A percentile compares a stretch with the other conserved stretches of the same genome.
Conservation (phyloP, 495 filamentous ascomycete genomes). For the Trichocladium antarcticum region DNA sequence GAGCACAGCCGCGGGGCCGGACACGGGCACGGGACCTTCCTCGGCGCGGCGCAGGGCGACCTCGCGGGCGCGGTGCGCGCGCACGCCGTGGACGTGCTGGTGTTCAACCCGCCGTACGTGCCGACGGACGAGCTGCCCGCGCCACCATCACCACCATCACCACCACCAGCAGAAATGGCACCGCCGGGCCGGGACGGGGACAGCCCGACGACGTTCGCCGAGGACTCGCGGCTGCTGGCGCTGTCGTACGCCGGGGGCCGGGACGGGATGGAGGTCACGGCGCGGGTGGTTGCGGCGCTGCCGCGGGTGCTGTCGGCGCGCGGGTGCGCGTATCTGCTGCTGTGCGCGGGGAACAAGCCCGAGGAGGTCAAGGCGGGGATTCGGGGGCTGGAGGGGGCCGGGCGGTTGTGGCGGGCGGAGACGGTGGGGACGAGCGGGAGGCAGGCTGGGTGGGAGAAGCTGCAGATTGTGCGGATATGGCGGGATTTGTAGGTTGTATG, state of each 20-base stretch:
- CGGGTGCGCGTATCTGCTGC: slow-evolving; percentile 78
- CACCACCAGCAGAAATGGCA: too few species aligned
- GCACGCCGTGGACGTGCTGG: slow-evolving; percentile 60
- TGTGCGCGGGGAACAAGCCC: slow-evolving; percentile 80
- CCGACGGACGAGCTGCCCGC: slow-evolving; percentile 60
- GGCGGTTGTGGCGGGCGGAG: slow-evolving; percentile 48
- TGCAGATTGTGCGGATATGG: slow-evolving; percentile 75
- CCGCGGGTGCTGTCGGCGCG: slow-evolving; percentile 49
- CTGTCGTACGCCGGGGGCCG: slow-evolving; percentile 78
- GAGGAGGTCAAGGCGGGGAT: slow-evolving; percentile 61
- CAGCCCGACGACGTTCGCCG: slow-evolving; percentile 47
- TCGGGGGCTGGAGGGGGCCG: slow-evolving; percentile 31
- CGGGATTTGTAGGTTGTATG: slow-evolving; percentile 19
- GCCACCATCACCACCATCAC: too few species aligned
- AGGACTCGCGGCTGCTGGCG: slow-evolving; percentile 68
- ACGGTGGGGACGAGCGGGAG: slow-evolving; percentile 75
- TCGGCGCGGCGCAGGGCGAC: slow-evolving; percentile 55
- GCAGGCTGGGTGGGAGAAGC: slow-evolving; percentile 83
- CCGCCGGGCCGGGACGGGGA: too few species aligned
- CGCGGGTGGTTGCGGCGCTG: slow-evolving; percentile 58
- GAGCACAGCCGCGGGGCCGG: too few species aligned
- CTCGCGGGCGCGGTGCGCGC: slow-evolving; percentile 47
- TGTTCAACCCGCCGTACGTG: slow-evolving; percentile 97
- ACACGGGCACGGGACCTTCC: slow-evolving; percentile 32
- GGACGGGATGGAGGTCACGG: slow-evolving; percentile 89